Evolutionary conservation across 106 monocot species (phyloP).

Genomic region (Narthecium ossifragum): DNA sequence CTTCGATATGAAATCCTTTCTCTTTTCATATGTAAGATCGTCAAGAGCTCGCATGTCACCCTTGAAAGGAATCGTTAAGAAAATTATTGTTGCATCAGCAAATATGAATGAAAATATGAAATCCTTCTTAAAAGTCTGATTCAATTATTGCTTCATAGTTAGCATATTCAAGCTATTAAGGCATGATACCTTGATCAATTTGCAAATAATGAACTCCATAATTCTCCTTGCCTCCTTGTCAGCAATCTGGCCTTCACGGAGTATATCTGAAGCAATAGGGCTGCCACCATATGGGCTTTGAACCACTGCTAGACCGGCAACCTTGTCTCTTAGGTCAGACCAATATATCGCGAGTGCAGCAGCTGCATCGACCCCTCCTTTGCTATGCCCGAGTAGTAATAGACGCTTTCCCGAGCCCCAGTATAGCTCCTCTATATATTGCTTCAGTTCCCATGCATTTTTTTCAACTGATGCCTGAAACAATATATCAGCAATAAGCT

Average conservation of each 20-base stretch:
- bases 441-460: slow-evolving; percentile 83
- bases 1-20: slow-evolving; percentile 62
- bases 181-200: slow-evolving; percentile 89
- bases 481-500: too few species aligned
- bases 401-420: slow-evolving; percentile 89
- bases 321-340: slow-evolving; percentile 90
- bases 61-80: too few species aligned
- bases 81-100: too few species aligned
- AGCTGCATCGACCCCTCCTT: slow-evolving; percentile 98
- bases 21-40: slow-evolving; percentile 79
- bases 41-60: slow-evolving; percentile 78
- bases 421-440: slow-evolving; percentile 92
- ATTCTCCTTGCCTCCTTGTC: slow-evolving; percentile 72
- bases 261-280: slow-evolving; percentile 92
- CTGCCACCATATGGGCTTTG: slow-evolving; percentile 97
- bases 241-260: slow-evolving; percentile 84
- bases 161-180: too few species aligned
- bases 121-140: too few species aligned
- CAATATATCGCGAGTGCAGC: slow-evolving; percentile 93
- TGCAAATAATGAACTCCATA: slow-evolving; percentile 78
- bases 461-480: slow-evolving; percentile 79
- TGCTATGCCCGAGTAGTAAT: slow-evolving; percentile 91
- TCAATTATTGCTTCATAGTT: too few species aligned
- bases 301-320: slow-evolving; percentile 77
- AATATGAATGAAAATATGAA: too few species aligned